Conservation (phyloP, 192 early-diverging fungal genomes). For the Dissophora globulifera region DNA sequence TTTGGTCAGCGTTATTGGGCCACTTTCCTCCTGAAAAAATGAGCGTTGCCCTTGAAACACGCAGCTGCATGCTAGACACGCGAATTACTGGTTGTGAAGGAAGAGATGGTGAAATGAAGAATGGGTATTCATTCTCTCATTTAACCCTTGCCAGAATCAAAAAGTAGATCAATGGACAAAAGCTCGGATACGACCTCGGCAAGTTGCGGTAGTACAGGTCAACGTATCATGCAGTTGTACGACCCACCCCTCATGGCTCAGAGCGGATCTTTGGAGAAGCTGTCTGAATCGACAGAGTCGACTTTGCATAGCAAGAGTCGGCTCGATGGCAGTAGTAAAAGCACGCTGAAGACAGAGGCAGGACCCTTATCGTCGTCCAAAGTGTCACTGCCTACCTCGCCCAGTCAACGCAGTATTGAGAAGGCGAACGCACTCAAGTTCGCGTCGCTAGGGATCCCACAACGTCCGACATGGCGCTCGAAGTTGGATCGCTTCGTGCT, state of each 20-base stretch:
- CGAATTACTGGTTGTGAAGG: neutral
- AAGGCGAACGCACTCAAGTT: slow-evolving; percentile 48
- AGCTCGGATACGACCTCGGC: no score
- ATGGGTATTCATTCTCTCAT: no score
- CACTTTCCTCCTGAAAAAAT: neutral
- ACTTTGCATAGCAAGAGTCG: no score
- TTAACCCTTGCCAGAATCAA: no score
- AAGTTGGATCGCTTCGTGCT: slow-evolving; percentile 20
- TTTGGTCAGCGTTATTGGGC: neutral
- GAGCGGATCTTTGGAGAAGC: no score
- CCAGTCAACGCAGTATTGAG: slow-evolving; percentile 41
- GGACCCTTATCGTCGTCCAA: neutral
- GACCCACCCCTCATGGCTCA: no score
- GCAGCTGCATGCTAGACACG: neutral
- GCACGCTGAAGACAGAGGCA: no score
- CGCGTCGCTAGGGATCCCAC: slow-evolving; percentile 29
- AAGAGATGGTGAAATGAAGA: neutral
- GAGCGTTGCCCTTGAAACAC: slow-evolving; percentile 12
- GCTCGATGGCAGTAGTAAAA: no score
- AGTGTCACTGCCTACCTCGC: slow-evolving; percentile 13
- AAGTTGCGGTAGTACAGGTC: no score
- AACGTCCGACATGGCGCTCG: slow-evolving; percentile 11
- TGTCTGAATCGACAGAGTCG: no score
- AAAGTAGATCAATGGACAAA: neutral
- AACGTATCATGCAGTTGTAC: no score